These are phyloP conservation scores for Protomyces inouyei DNA, from an alignment of 1,139 yeast genomes.

Conservation along the genomic window DNA sequence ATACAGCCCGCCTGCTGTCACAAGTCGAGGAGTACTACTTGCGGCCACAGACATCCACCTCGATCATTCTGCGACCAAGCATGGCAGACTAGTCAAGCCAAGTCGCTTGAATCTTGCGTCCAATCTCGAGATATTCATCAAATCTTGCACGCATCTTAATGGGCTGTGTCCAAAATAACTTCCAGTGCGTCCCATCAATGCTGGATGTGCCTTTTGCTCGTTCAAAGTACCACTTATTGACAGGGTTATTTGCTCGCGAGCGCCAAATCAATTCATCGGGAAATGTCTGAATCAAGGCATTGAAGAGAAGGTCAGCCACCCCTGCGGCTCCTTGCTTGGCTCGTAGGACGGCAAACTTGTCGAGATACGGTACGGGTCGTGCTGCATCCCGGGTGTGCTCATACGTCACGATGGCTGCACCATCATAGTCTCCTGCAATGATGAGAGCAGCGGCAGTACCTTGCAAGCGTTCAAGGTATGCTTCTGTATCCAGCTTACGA, in stretches of 20 bases:
- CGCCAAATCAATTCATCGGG: conserved; percentile 83
- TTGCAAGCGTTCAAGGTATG: conserved; percentile 62
- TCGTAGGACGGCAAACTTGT: conserved; percentile 84
- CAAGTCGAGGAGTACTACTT: neutral
- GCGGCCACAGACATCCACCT: neutral
- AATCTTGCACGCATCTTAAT: conserved; percentile 44
- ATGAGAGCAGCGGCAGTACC: conserved; percentile 61
- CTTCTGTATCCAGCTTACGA: conserved; percentile 56
- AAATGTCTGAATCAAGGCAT: conserved; percentile 63
- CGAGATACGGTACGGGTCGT: conserved; percentile 62
- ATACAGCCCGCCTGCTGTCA: neutral
- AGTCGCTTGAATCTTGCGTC: conserved; percentile 39
- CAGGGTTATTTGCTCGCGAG: conserved; percentile 78
- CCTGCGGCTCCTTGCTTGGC: conserved; percentile 86
- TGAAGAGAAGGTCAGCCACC: conserved; percentile 87
- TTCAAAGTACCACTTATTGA: conserved; percentile 96
- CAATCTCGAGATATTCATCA: conserved; percentile 43
- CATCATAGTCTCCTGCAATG: conserved; percentile 90
- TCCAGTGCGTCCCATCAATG: conserved; percentile 45
- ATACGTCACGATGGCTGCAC: conserved; percentile 87
- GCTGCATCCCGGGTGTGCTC: conserved; percentile 43
- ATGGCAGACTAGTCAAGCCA: conserved; percentile 11
- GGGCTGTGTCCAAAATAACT: conserved; percentile 70
- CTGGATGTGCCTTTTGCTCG: conserved; percentile 63
- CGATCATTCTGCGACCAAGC: neutral